phyloP scores from a whole-genome alignment of 179 eudicot species.

The Corrigiola litoralis region DNA sequence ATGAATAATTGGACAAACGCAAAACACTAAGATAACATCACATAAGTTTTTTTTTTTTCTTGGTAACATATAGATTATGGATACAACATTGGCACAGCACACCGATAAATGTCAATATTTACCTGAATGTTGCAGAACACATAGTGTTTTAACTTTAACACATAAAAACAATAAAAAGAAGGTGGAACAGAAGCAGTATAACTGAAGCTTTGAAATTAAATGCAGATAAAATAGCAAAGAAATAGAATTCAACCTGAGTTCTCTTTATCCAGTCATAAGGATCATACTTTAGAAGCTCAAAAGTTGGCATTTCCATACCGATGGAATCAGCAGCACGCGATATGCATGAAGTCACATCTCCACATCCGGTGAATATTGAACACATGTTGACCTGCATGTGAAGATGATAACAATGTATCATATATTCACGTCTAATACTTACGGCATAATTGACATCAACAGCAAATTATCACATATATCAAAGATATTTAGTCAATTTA shows the following conservation, averaged over 20 bases:
- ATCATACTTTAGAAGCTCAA: slow-evolving; percentile 56
- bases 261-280: slow-evolving; percentile 85
- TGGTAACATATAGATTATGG: too few relatives aligned
- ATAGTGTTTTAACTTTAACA: neutral
- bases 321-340: slow-evolving; percentile 73
- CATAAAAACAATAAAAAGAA: neutral
- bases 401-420: slow-evolving; percentile 1
- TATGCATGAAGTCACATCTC: slow-evolving; percentile 65
- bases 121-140: neutral
- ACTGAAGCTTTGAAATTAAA: neutral
- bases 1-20: neutral
- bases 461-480: neutral
- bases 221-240: neutral
- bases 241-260: slow-evolving; percentile 56
- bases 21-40: neutral
- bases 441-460: neutral
- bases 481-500: neutral
- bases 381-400: slow-evolving; percentile 63
- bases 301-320: slow-evolving; percentile 69
- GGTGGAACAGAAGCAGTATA: neutral
- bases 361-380: slow-evolving; percentile 56
- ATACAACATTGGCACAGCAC: too few relatives aligned
- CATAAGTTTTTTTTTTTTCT: too few relatives aligned
- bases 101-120: too few relatives aligned
- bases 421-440: neutral